phyloP scores from a whole-genome alignment of 176 grass and related monocot genomes.

The Oryza punctata region DNA sequence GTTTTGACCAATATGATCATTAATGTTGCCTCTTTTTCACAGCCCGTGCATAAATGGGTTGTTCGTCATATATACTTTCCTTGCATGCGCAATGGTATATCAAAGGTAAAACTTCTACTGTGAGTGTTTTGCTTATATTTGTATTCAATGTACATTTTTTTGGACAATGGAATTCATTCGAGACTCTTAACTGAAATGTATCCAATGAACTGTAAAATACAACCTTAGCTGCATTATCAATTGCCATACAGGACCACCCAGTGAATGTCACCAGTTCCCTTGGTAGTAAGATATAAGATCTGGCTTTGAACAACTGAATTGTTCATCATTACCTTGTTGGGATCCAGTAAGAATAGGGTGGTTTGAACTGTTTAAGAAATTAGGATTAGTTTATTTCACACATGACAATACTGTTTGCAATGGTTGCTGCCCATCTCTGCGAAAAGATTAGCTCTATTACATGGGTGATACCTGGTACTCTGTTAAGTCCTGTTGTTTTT shows the following conservation, averaged over 20 bases:
- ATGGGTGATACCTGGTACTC: neutral
- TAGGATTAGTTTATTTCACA: constrained; percentile 14
- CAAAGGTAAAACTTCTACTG: constrained; percentile 64
- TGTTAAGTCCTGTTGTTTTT: constrained; percentile 30
- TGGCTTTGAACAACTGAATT: neutral
- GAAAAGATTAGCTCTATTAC: constrained; percentile 2
- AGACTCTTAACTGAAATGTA: too few species aligned
- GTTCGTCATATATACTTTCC: constrained; percentile 92
- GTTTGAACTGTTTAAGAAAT: constrained; percentile 18
- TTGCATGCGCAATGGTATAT: constrained; percentile 80
- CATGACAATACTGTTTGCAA: neutral
- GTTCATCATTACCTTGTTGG: neutral
- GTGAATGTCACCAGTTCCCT: neutral
- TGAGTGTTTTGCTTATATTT: neutral
- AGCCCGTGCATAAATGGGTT: constrained; percentile 99
- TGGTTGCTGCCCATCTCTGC: neutral
- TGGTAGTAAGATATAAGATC: neutral
- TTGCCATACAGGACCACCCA: neutral
- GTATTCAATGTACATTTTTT: constrained; percentile 4
- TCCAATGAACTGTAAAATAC: neutral
- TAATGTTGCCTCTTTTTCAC: constrained; percentile 35
- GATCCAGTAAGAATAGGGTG: neutral
- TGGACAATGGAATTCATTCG: neutral
- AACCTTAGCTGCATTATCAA: neutral
- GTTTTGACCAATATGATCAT: constrained; percentile 31